phyloP scores from a whole-genome alignment of 1,284 basidiomycete species.

The Trichosporon coremiiforme region DNA sequence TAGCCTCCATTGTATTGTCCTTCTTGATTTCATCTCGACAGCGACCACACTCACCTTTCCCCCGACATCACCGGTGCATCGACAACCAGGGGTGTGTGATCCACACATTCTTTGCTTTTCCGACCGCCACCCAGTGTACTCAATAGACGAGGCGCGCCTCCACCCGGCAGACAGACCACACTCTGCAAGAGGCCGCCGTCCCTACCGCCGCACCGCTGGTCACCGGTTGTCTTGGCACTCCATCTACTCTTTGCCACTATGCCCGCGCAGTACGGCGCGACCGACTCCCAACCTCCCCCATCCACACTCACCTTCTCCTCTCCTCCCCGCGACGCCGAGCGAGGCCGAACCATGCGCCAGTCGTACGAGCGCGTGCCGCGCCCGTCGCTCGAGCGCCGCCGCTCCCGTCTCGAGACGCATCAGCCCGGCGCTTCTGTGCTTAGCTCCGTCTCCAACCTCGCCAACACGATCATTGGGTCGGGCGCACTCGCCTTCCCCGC shows the following conservation, averaged over 20 bases:
- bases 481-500: slow-evolving; percentile 64
- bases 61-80: neutral
- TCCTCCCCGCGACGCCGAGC: slow-evolving; percentile 3
- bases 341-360: slow-evolving; percentile 11
- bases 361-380: slow-evolving; percentile 6
- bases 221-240: neutral
- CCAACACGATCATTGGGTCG: slow-evolving; percentile 85
- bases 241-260: neutral
- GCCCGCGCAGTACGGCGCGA: slow-evolving; percentile 10
- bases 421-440: slow-evolving; percentile 30
- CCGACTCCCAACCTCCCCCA: neutral
- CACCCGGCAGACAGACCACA: neutral
- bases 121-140: neutral
- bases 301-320: slow-evolving; percentile 8
- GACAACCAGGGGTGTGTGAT: neutral
- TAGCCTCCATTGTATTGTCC: too few species aligned
- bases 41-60: neutral
- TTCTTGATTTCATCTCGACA: neutral
- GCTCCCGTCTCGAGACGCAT: slow-evolving; percentile 21
- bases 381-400: slow-evolving; percentile 18
- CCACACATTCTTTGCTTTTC: neutral
- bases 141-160: neutral
- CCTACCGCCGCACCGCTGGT: neutral
- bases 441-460: slow-evolving; percentile 62
- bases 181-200: neutral